Evolutionary conservation across 495 filamentous ascomycete genomes (phyloP).

Genomic region (Penicillium ochrochloron): DNA sequence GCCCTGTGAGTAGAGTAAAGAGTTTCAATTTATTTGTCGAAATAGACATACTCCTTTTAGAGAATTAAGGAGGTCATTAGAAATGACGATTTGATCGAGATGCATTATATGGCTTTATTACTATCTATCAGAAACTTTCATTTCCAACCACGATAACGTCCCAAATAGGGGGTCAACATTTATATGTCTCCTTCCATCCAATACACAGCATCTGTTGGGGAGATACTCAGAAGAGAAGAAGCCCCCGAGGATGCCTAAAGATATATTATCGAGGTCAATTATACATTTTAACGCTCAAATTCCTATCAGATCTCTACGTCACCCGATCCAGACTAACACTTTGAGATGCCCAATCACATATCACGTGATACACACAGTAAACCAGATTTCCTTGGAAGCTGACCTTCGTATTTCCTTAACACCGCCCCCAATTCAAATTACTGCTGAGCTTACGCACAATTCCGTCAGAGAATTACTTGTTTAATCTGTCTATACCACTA

Average conservation of each 20-base stretch:
- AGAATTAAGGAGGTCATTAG: background rate
- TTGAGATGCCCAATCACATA: background rate
- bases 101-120: no score
- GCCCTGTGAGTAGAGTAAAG: background rate
- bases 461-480: background rate
- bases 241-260: no score
- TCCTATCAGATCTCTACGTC: background rate
- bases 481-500: background rate
- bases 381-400: constrained; percentile 5
- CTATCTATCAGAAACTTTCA: no score
- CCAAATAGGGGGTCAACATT: no score
- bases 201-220: no score
- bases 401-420: background rate
- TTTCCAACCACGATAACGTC: no score
- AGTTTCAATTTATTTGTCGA: background rate
- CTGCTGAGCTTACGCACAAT: background rate
- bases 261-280: no score
- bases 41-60: background rate
- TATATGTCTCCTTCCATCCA: no score
- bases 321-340: background rate
- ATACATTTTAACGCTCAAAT: background rate
- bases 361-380: background rate
- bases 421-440: background rate
- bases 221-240: no score
- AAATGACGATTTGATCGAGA: no score